Evolutionary conservation across 2,329 filamentous ascomycete species (phyloP).

Genomic region (Ophiocordyceps robertsii): DNA sequence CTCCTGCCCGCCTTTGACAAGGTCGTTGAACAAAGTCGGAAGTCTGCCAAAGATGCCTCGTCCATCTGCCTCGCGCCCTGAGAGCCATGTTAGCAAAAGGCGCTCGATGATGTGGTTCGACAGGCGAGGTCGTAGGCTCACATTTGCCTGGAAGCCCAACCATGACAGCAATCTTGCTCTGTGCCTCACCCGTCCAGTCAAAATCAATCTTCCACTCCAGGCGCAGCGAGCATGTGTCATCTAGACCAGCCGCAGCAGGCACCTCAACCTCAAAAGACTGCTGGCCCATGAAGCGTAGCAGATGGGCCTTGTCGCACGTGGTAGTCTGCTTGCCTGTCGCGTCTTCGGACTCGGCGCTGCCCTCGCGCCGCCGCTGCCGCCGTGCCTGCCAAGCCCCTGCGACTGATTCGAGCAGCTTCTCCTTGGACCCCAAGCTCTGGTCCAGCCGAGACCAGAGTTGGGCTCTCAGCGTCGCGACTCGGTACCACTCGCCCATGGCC

Average conservation of each 20-base stretch:
- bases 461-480: conserved; percentile 45
- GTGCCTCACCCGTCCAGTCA: conserved; percentile 61
- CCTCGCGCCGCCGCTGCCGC: conserved; percentile 9
- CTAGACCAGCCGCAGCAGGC: conserved; percentile 15
- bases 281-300: conserved; percentile 41
- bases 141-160: conserved; percentile 48
- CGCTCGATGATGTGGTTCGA: too few species aligned
- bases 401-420: conserved; percentile 11
- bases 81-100: conserved; percentile 6
- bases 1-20: conserved; percentile 41
- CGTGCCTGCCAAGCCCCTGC: conserved; percentile 9
- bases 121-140: conserved; percentile 27
- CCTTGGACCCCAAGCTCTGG: conserved; percentile 25
- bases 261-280: conserved; percentile 33
- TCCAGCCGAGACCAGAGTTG: conserved; percentile 47
- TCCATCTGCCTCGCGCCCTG: conserved; percentile 48
- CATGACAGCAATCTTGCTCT: conserved; percentile 40
- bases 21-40: conserved; percentile 43
- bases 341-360: conserved; percentile 9
- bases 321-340: conserved; percentile 4
- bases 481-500: conserved; percentile 57
- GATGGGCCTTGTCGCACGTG: conserved; percentile 19
- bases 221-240: conserved; percentile 28
- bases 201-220: conserved; percentile 52
- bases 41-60: conserved; percentile 42